Evolutionary conservation across 108 stramenopile species (phyloP).

Genomic region (Nannochloropsis oceanica): DNA sequence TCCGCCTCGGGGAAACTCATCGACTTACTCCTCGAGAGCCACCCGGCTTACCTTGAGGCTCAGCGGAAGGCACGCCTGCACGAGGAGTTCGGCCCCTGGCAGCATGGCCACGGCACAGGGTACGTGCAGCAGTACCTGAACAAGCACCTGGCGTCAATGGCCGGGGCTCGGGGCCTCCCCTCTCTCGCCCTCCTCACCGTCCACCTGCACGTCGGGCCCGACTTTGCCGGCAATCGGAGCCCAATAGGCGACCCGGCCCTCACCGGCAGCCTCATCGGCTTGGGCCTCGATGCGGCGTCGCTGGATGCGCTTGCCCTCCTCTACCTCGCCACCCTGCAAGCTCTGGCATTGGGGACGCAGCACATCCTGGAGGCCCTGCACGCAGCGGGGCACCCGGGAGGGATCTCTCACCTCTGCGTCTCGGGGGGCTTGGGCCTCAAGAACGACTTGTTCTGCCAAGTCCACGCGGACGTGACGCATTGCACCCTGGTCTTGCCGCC

Average conservation of each 20-base stretch:
- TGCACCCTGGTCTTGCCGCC: background rate
- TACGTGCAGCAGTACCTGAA: background rate
- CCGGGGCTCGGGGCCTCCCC: background rate
- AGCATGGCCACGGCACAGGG: background rate
- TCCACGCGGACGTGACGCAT: background rate
- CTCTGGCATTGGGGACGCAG: background rate
- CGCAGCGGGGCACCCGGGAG: background rate
- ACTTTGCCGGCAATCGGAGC: conserved; percentile 8
- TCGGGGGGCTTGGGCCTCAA: background rate
- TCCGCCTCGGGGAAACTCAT: conserved; percentile 2
- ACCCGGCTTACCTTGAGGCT: background rate
- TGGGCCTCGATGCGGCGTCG: background rate
- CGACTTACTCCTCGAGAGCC: background rate
- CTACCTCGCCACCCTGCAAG: conserved; percentile 1
- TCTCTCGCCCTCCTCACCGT: background rate
- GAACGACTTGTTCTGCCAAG: background rate
- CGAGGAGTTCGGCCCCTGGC: background rate
- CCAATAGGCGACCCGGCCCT: conserved; percentile 1
- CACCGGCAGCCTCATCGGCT: background rate
- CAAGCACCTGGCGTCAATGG: background rate
- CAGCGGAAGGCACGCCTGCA: background rate
- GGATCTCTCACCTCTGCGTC: background rate
- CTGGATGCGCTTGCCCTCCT: background rate
- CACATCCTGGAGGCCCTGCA: background rate
- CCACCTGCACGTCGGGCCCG: conserved; percentile 11